These are phyloP conservation scores for Saccharum spontaneum DNA, from an alignment of 176 grass and related monocot genomes.

Conservation along the genomic window DNA sequence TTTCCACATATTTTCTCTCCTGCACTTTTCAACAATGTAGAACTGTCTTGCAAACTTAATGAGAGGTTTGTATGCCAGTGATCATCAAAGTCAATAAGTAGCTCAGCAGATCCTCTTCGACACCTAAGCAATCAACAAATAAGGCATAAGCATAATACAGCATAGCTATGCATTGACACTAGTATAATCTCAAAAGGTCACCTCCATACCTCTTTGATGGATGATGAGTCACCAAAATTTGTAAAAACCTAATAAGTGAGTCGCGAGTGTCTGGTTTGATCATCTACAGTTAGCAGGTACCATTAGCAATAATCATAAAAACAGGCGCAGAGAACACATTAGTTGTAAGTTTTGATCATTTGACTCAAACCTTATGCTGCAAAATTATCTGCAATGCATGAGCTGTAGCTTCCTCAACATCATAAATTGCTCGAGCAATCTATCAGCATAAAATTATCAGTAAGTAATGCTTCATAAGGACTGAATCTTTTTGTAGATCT, in stretches of 20 bases:
- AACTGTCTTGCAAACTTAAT: conserved; percentile 47
- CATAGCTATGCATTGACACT: conserved; percentile 15
- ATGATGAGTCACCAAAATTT: conserved; percentile 94
- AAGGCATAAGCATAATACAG: conserved; percentile 10
- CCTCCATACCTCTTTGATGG: conserved; percentile 85
- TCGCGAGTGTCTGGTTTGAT: conserved; percentile 75
- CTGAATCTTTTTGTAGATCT: background rate
- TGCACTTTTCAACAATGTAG: conserved; percentile 47
- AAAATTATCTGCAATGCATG: conserved; percentile 89
- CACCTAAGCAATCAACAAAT: conserved; percentile 57
- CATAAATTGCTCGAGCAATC: conserved; percentile 87
- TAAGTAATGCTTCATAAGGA: conserved; percentile 32
- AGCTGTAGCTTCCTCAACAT: conserved; percentile 93
- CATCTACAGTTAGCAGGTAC: conserved; percentile 63
- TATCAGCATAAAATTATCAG: conserved; percentile 31
- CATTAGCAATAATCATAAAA: conserved; percentile 26
- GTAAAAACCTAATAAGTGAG: conserved; percentile 82
- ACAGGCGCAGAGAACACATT: background rate
- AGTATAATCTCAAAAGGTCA: conserved; percentile 25
- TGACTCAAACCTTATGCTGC: conserved; percentile 72
- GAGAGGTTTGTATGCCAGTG: conserved; percentile 78
- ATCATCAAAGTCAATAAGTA: conserved; percentile 93
- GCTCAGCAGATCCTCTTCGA: conserved; percentile 78
- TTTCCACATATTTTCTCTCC: conserved; percentile 79
- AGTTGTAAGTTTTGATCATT: conserved; percentile 19